phyloP scores from a whole-genome alignment of 164 flowering plant genomes.

The Tetrastigma voinierianum region DNA sequence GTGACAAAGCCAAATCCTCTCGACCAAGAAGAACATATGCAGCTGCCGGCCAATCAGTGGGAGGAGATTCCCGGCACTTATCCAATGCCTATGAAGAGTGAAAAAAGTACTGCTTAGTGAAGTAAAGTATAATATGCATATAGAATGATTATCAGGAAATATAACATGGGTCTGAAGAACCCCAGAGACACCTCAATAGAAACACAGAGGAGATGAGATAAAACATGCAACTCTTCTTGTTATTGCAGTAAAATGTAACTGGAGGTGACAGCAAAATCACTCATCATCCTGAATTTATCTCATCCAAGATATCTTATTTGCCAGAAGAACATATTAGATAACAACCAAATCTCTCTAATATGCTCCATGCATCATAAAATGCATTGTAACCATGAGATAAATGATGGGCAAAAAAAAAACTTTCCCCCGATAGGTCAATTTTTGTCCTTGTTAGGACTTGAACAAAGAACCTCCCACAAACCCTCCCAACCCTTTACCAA shows the following conservation, averaged over 20 bases:
- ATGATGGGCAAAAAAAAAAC: too few species aligned
- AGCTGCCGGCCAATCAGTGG: slow-evolving; percentile 89
- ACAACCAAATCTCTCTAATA: not conserved
- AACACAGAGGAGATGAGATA: too few species aligned
- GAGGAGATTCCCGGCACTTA: slow-evolving; percentile 92
- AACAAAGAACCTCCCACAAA: too few species aligned
- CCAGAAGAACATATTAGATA: not conserved
- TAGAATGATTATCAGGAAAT: too few species aligned
- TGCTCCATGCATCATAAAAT: not conserved
- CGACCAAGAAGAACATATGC: slow-evolving; percentile 97
- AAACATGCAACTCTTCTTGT: too few species aligned
- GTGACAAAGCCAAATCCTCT: slow-evolving; percentile 81
- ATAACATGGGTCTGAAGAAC: too few species aligned
- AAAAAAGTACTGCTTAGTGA: not conserved
- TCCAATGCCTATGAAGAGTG: slow-evolving; percentile 63
- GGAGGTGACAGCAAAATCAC: too few species aligned
- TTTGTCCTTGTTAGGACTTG: too few species aligned
- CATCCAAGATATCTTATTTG: not conserved
- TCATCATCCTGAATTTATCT: not conserved
- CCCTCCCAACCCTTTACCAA: too few species aligned
- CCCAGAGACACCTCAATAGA: not conserved
- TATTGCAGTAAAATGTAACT: too few species aligned
- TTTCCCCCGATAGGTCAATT: too few species aligned
- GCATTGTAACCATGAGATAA: not conserved
- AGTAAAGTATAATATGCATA: not conserved